Base-by-base conservation (phyloP, 495 filamentous ascomycete species). In the Hypomontagnella submonticulosa region DNA sequence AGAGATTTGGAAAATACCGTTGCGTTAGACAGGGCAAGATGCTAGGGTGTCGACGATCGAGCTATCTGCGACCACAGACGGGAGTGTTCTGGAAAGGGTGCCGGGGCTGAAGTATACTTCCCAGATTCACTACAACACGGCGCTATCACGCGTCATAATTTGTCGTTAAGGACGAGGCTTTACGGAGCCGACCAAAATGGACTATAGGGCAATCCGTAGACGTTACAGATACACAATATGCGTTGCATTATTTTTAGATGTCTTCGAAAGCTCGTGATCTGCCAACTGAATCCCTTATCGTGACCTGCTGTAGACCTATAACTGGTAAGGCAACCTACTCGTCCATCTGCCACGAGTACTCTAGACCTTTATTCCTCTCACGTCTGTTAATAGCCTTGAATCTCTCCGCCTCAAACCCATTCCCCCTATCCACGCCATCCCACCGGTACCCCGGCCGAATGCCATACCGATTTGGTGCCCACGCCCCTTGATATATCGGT, bases 281-380 rank as follows among this genome's bases (percentile, higher is more conserved):
- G 16, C 10, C 36, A 11, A 11, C 10, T 12, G 2, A 13, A 38
- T 53, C 49, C 36, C 12, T 50, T 9, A 50, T n/a, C 15, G 10
- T 36, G 19, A 37, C 16, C 2, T 7, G n/a, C 15, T 36, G 58
- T 59, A 55, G 55, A 48, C 16, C 49, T 47, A 32, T 34, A 13
- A 38, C 4, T 53, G 15, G 12, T 57, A 13, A 46, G 43, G 19
- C 33, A 34, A 3, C 19, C 52, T 74, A 95, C 67, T 92, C 90
- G 80, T 97, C 93, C 88, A 93, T 93, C 84, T 96, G 92, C 95
- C 94, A 98, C 50, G 89, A 83, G 77, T 97, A 97, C 71, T 96
- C 91, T 76, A 97, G 72, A 36, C 89, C 85, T 74, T 89, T 88
- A 61, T 87, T 81, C 73, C 90, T 87, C 72, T 84, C 84, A 76